Evolutionary conservation across 1,139 yeast species (phyloP).

Genomic region (Zygosaccharomyces pseudobailii): DNA sequence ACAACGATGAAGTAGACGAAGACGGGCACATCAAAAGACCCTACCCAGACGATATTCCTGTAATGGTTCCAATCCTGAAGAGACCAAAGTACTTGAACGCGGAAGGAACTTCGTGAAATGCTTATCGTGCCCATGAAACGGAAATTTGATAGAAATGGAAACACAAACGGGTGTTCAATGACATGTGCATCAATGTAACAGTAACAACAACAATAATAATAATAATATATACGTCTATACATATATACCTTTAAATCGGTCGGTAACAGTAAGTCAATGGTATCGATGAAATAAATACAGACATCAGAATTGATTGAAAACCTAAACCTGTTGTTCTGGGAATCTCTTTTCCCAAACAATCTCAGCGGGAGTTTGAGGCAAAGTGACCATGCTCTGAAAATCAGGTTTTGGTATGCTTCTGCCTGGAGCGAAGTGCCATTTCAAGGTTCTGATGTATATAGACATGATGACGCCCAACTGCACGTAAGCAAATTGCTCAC

Average conservation of each 20-base stretch:
- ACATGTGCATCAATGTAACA: background rate
- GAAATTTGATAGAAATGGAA: slow-evolving; percentile 1
- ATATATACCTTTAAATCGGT: background rate
- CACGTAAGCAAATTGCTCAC: slow-evolving; percentile 95
- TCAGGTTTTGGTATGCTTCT: slow-evolving; percentile 71
- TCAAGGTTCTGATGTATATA: slow-evolving; percentile 68
- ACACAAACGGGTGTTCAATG: background rate
- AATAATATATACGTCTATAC: background rate
- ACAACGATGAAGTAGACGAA: slow-evolving; percentile 8
- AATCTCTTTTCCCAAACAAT: slow-evolving; percentile 71
- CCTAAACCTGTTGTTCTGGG: slow-evolving; percentile 19
- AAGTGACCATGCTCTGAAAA: slow-evolving; percentile 88
- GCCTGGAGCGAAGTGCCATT: slow-evolving; percentile 64
- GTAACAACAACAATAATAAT: background rate
- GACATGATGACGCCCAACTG: slow-evolving; percentile 86
- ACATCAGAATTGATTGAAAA: slow-evolving; percentile 1
- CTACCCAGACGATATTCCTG: slow-evolving; percentile 14
- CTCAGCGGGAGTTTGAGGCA: slow-evolving; percentile 76
- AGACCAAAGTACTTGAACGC: slow-evolving; percentile 3
- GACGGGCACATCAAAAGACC: slow-evolving; percentile 9
- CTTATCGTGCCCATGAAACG: background rate
- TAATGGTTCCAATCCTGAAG: slow-evolving; percentile 8
- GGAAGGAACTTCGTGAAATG: background rate
- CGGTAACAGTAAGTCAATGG: background rate
- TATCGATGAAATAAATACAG: slow-evolving; percentile 2